These are phyloP conservation scores for Diplodia corticola DNA, from an alignment of 2,329 filamentous ascomycete genomes.

Conservation along the genomic window DNA sequence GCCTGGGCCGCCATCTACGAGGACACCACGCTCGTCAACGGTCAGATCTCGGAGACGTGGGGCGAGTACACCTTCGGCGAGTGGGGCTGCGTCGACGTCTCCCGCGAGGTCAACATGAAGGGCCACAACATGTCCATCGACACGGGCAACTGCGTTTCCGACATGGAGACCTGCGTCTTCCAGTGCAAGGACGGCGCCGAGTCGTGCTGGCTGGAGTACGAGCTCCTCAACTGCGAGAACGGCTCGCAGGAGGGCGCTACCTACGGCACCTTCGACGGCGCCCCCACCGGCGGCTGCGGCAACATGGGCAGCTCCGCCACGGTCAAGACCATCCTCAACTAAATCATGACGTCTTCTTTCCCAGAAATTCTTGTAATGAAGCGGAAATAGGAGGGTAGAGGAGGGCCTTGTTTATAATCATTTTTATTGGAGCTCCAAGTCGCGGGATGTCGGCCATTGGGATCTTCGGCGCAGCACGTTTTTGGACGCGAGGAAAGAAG, in stretches of 20 bases:
- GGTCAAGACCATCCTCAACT: conserved; percentile 23
- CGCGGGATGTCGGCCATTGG: conserved; percentile 5
- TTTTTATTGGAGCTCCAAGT: neutral
- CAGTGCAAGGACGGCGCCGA: conserved; percentile 39
- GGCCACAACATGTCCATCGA: conserved; percentile 44
- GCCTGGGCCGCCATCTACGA: conserved; percentile 44
- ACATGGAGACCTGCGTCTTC: conserved; percentile 48
- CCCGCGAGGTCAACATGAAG: conserved; percentile 48
- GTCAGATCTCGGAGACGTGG: conserved; percentile 48
- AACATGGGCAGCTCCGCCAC: conserved; percentile 17
- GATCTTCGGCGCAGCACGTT: neutral
- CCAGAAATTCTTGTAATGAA: conserved; percentile 3
- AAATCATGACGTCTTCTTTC: conserved; percentile 9
- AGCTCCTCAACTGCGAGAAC: conserved; percentile 26
- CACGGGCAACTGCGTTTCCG: conserved; percentile 43
- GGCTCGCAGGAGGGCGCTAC: conserved; percentile 22
- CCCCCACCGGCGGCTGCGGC: conserved; percentile 24
- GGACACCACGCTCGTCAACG: conserved; percentile 32
- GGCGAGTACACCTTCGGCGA: conserved; percentile 46
- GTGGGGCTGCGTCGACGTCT: conserved; percentile 46
- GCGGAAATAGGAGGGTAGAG: conserved; percentile 8
- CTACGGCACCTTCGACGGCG: conserved; percentile 23
- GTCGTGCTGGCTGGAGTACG: conserved; percentile 33
- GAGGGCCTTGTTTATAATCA: conserved; percentile 15
- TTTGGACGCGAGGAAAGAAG: neutral